A percentile compares a stretch with the other conserved stretches of the same genome.
phyloP scores from a whole-genome alignment of 495 filamentous ascomycete genomes.

The Penicillium cinerascens region DNA sequence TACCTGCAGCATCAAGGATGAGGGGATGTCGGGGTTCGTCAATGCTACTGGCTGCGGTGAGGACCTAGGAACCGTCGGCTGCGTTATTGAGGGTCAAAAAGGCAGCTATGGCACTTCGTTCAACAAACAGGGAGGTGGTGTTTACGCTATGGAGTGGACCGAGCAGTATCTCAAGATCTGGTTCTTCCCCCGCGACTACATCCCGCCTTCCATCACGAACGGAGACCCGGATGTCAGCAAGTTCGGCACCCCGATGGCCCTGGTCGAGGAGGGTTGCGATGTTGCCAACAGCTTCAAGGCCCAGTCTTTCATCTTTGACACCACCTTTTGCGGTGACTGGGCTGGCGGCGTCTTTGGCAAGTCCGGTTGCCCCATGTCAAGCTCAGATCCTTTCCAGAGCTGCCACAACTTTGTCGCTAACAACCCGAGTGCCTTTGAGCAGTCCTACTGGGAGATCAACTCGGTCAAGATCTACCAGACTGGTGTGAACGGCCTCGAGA shows the following conservation, averaged over 20 bases:
- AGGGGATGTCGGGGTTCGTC: slow-evolving; percentile 45
- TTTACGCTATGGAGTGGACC: slow-evolving; percentile 79
- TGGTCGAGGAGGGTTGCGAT: slow-evolving; percentile 61
- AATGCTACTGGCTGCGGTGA: slow-evolving; percentile 55
- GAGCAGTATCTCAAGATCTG: slow-evolving; percentile 64
- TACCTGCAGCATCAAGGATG: slow-evolving; percentile 57
- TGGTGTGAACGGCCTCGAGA: slow-evolving; percentile 15
- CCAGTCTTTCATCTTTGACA: slow-evolving; percentile 77
- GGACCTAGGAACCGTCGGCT: slow-evolving; percentile 48
- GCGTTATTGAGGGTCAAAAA: slow-evolving; percentile 40
- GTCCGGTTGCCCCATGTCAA: slow-evolving; percentile 38
- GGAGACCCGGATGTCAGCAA: slow-evolving; percentile 56
- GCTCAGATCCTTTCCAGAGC: slow-evolving; percentile 37
- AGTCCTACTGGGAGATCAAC: slow-evolving; percentile 72
- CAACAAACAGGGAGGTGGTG: slow-evolving; percentile 69
- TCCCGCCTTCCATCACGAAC: slow-evolving; percentile 55
- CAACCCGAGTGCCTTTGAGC: slow-evolving; percentile 55
- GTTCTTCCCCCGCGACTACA: slow-evolving; percentile 65
- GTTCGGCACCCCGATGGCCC: slow-evolving; percentile 67
- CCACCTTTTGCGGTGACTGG: slow-evolving; percentile 87
- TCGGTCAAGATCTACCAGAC: slow-evolving; percentile 61
- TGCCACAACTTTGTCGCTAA: slow-evolving; percentile 65
- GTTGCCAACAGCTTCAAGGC: slow-evolving; percentile 63
- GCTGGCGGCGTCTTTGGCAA: slow-evolving; percentile 58
- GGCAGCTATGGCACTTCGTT: slow-evolving; percentile 69